phyloP scores from a whole-genome alignment of 2,329 filamentous ascomycete species.

The Calonectria hongkongensis region DNA sequence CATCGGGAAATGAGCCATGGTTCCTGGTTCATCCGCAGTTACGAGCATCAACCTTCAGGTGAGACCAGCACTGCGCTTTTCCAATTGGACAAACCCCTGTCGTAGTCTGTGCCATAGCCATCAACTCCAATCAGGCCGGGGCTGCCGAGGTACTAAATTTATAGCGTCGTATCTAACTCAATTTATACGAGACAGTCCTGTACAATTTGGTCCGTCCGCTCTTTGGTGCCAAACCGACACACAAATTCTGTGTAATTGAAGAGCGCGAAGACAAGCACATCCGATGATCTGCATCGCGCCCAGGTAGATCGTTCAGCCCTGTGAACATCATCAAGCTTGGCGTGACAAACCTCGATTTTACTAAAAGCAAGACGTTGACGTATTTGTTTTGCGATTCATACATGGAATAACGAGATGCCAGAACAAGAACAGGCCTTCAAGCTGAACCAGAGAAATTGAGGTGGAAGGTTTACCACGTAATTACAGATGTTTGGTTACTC shows the following conservation, averaged over 20 bases:
- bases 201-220: too few relatives aligned
- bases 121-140: not conserved
- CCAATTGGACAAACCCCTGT: not conserved
- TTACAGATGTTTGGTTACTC: too few relatives aligned
- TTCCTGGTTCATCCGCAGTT: not conserved
- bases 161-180: not conserved
- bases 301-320: not conserved
- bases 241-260: not conserved
- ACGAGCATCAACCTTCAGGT: not conserved
- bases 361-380: too few relatives aligned
- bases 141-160: not conserved
- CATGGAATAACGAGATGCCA: too few relatives aligned
- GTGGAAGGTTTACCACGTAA: too few relatives aligned
- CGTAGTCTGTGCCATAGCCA: not conserved
- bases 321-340: too few relatives aligned
- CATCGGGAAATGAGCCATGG: not conserved
- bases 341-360: too few relatives aligned
- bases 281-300: not conserved
- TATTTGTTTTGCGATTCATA: too few relatives aligned
- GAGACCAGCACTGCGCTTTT: not conserved
- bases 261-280: not conserved
- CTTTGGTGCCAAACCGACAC: too few relatives aligned
- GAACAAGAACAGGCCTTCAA: too few relatives aligned
- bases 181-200: constrained; percentile 8
- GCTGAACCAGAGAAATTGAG: too few relatives aligned